phyloP scores from a whole-genome alignment of 768 basidiomycete species.

The Kwoniella mangroviensis region DNA sequence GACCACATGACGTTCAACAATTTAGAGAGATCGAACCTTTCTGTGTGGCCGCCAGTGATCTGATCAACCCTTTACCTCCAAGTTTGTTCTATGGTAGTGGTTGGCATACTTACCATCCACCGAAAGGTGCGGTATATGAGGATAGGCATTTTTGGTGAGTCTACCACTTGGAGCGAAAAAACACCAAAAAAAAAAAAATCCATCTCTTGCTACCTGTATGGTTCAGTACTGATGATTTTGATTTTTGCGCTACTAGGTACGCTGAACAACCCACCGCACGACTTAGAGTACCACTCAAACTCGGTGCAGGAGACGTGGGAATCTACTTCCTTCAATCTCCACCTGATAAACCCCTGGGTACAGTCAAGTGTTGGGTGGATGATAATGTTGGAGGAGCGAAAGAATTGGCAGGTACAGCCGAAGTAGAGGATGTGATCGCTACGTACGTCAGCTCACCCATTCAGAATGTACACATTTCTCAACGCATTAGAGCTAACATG shows the following conservation, averaged over 20 bases:
- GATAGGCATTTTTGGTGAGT: slow-evolving; percentile 77
- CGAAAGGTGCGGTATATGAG: slow-evolving; percentile 61
- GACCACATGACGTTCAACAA: slow-evolving; percentile 60
- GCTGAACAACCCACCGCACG: slow-evolving; percentile 81
- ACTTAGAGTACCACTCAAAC: slow-evolving; percentile 79
- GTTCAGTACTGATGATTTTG: slow-evolving; percentile 1
- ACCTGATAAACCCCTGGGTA: slow-evolving; percentile 62
- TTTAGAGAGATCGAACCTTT: slow-evolving; percentile 88
- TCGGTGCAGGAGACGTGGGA: slow-evolving; percentile 88
- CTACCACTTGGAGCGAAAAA: no score
- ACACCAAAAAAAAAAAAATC: no score
- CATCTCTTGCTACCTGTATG: no score
- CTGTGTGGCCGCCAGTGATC: slow-evolving; percentile 95
- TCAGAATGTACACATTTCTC: no score
- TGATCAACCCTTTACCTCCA: slow-evolving; percentile 95
- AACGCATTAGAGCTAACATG: not conserved
- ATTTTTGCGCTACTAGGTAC: slow-evolving; percentile 57
- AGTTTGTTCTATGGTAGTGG: slow-evolving; percentile 92
- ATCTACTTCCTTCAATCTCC: slow-evolving; percentile 87
- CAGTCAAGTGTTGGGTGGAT: slow-evolving; percentile 94
- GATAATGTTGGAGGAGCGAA: slow-evolving; percentile 83
- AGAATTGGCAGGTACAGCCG: slow-evolving; percentile 75
- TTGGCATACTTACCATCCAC: slow-evolving; percentile 80
- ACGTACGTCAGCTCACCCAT: slow-evolving; percentile 63
- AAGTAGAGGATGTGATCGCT: slow-evolving; percentile 67